Conservation (phyloP, 2,329 filamentous ascomycete genomes). For the Didymella exigua region DNA sequence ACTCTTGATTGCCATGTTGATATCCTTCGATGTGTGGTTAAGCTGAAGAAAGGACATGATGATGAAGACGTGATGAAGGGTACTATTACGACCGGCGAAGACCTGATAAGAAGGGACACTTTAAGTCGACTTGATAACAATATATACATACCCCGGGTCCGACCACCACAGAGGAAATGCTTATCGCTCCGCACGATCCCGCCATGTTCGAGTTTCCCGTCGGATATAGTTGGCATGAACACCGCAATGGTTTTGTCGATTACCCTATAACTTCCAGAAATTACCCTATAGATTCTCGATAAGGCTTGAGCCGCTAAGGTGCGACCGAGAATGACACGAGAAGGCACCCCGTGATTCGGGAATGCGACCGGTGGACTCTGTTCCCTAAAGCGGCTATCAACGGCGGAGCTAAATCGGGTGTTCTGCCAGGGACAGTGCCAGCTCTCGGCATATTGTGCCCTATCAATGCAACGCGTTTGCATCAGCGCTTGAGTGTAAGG, state of each 20-base stretch:
- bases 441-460: constrained; percentile 22
- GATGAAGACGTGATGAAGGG: background rate
- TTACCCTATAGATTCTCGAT: constrained; percentile 46
- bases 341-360: constrained; percentile 25
- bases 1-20: constrained; percentile 35
- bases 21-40: background rate
- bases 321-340: constrained; percentile 35
- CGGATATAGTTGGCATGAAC: constrained; percentile 14
- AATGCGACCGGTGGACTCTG: constrained; percentile 29
- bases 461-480: constrained; percentile 20
- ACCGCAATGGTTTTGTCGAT: constrained; percentile 34
- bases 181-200: constrained; percentile 36
- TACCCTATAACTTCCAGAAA: constrained; percentile 43
- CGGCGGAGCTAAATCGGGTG: constrained; percentile 24
- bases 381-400: constrained; percentile 42
- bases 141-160: constrained; percentile 4
- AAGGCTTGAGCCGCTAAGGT: constrained; percentile 28
- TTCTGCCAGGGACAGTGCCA: constrained; percentile 28
- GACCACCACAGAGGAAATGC: constrained; percentile 15
- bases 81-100: background rate
- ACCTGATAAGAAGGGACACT: constrained; percentile 6
- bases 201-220: constrained; percentile 17
- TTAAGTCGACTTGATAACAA: constrained; percentile 8
- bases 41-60: constrained; percentile 14
- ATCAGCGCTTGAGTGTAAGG: constrained; percentile 23